Evolutionary conservation across 306 rosid species (phyloP), one percentile per base, ranked within the genome.

Genomic region (Potentilla sterilis): DNA sequence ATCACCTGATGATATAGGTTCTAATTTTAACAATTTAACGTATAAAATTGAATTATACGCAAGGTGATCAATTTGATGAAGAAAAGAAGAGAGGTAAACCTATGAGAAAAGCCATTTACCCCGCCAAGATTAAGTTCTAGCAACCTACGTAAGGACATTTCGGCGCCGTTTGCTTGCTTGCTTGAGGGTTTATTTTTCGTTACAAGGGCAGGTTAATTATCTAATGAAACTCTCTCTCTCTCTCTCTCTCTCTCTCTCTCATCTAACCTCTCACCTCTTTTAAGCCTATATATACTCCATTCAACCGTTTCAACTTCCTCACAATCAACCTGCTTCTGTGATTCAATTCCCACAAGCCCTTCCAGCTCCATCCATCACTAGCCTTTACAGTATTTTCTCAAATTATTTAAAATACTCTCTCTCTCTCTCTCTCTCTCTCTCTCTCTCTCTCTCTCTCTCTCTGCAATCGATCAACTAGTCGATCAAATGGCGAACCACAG

Each of bases 231-330:
- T 18, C 3, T 9, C 4, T 0, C 15, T 0, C 0, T 1, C 15
- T 44, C 62, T 55, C 62, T 55, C 62, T 21, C 22, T 16, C n/a
- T n/a, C n/a, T 0, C 0, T 1, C 15, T 44, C 62, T 55, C 62
- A n/a, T 55, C 62, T 21, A n/a, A n/a, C n/a, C 22, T 16, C 34
- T 21, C 62, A 21, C 2, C 19, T 59, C n/a, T 28, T 34, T 2
- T 2, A 14, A 37, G 9, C 63, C 62, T 78, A 74, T 82, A 78
- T 51, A 74, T 78, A 78, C 77, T 70, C 64, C 16, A 4, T 74
- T 65, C 46, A 70, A 75, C 77, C 80, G 71, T 63, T 75, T 9
- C 67, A 70, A 63, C 72, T 79, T 62, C 77, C 52, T 21, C 66
- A 72, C 64, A 40, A 35, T 74, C 81, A 59, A 61, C 66, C 66